phyloP scores from a whole-genome alignment of 2,329 filamentous ascomycete genomes.

The Fusarium torulosum region DNA sequence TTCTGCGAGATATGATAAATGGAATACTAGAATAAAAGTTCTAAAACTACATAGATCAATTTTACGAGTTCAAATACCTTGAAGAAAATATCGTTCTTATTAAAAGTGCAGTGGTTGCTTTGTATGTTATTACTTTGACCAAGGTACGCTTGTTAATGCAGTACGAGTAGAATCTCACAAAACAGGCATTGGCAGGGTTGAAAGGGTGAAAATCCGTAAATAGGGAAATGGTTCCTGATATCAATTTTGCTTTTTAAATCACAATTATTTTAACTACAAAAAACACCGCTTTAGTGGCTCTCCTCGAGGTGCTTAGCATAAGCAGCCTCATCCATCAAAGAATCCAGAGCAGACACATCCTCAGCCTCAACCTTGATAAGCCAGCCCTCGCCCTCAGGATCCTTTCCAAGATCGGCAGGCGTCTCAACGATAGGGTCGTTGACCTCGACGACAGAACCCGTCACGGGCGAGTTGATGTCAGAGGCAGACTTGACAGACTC shows the following conservation, averaged over 20 bases:
- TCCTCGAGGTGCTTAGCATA: conserved; percentile 61
- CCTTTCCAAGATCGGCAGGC: conserved; percentile 70
- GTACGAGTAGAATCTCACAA: not conserved
- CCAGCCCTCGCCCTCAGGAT: conserved; percentile 84
- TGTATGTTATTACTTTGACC: not conserved
- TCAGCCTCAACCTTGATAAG: conserved; percentile 81
- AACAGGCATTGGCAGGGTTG: not conserved
- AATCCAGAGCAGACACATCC: conserved; percentile 68
- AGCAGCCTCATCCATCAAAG: conserved; percentile 76
- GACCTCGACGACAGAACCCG: conserved; percentile 76
- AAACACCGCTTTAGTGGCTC: conserved; percentile 16
- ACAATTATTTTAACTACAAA: conserved; percentile 25
- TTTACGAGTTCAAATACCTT: conserved; percentile 9
- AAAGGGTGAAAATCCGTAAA: not conserved
- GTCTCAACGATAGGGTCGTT: conserved; percentile 62
- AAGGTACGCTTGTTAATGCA: not conserved
- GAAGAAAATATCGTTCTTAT: not conserved
- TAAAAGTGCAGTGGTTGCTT: not conserved
- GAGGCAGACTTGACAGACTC: conserved; percentile 94
- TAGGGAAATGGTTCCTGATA: conserved; percentile 28
- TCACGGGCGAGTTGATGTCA: conserved; percentile 86
- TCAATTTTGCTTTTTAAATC: conserved; percentile 36
- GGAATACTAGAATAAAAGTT: conserved; percentile 27
- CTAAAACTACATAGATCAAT: conserved; percentile 18
- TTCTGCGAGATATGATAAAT: conserved; percentile 26